These are phyloP conservation scores for Bonnemaisonia californica DNA, from an alignment of 31 red algal genomes.

Conservation along the genomic window DNA sequence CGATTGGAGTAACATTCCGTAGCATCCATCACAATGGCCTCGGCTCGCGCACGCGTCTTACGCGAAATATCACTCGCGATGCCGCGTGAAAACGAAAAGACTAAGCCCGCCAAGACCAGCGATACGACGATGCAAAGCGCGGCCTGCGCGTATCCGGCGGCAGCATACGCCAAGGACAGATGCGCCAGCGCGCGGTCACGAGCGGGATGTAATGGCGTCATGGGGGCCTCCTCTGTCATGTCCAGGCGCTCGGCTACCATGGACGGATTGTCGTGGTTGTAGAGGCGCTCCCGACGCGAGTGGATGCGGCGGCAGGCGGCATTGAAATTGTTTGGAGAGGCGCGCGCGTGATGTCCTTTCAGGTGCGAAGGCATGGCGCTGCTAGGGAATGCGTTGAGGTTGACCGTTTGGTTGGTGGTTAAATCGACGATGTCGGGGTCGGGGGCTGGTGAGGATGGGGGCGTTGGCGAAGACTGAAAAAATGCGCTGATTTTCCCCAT, in stretches of 20 bases:
- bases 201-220: background rate
- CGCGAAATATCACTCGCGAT: conserved; percentile 35
- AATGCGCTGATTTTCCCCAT: too few relatives aligned
- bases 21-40: conserved; percentile 9
- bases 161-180: conserved; percentile 26
- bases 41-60: conserved; percentile 44
- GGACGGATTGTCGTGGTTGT: conserved; percentile 7
- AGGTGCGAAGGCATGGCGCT: conserved; percentile 1
- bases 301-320: conserved; percentile 45
- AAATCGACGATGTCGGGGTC: background rate
- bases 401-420: background rate
- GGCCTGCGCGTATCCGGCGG: conserved; percentile 43
- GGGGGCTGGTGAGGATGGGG: too few relatives aligned
- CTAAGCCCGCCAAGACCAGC: conserved; percentile 12
- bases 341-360: background rate
- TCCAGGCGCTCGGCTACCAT: conserved; percentile 31
- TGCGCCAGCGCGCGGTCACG: conserved; percentile 5
- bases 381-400: conserved; percentile 1
- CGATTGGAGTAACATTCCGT: conserved; percentile 24
- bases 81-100: conserved; percentile 9
- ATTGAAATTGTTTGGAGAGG: conserved; percentile 16
- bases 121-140: conserved; percentile 7
- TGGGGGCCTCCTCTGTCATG: conserved; percentile 9
- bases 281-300: conserved; percentile 51
- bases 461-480: too few relatives aligned